A percentile compares a stretch with the other conserved stretches of the same genome.
phyloP scores from a whole-genome alignment of 1,284 basidiomycete species.

The Schizophyllum amplum region DNA sequence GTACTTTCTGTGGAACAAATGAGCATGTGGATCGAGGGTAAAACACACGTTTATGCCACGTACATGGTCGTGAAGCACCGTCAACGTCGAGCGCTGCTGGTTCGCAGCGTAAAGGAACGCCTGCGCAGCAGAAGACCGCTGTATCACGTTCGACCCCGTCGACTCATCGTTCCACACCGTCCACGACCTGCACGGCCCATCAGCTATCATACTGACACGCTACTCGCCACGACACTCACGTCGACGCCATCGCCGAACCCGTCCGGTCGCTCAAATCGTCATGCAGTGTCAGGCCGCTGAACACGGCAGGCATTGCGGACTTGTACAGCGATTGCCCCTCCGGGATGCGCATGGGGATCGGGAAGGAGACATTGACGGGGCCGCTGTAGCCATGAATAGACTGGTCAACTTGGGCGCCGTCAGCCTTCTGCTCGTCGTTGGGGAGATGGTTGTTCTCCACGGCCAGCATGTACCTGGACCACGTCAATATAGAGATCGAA shows the following conservation, averaged over 20 bases:
- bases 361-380: constrained; percentile 16
- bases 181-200: constrained; percentile 12
- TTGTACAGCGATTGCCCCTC: constrained; percentile 15
- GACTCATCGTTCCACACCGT: constrained; percentile 16
- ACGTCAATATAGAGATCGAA: no score
- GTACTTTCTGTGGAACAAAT: constrained; percentile 14
- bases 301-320: constrained; percentile 13
- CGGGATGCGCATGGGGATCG: constrained; percentile 19
- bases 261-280: constrained; percentile 15
- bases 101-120: constrained; percentile 29
- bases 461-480: constrained; percentile 13
- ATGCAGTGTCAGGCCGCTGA: constrained; percentile 9
- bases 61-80: constrained; percentile 24
- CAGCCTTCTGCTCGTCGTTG: constrained; percentile 11
- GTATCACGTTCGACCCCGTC: constrained; percentile 7
- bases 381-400: constrained; percentile 16
- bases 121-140: constrained; percentile 28
- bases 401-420: constrained; percentile 13
- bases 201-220: constrained; percentile 11
- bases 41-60: background rate
- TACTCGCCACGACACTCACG: background rate
- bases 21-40: background rate
- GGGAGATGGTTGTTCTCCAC: constrained; percentile 13
- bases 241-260: background rate
- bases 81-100: constrained; percentile 21